A percentile compares a stretch with the other conserved stretches of the same genome.
Evolutionary conservation across 371 early-diverging fungal species (phyloP).

Genomic region (Rhizopus delemar): DNA sequence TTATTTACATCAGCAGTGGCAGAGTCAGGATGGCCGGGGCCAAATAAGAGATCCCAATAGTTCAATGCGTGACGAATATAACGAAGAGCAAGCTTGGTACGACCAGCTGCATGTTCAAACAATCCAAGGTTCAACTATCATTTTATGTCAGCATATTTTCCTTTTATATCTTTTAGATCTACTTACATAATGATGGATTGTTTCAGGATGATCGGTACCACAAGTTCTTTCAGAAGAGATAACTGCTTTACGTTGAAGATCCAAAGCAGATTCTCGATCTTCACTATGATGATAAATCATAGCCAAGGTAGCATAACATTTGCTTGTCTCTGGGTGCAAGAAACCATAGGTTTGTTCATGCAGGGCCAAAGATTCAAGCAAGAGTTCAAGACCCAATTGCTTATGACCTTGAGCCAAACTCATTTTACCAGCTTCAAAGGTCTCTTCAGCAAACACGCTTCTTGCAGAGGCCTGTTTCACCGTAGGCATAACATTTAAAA

Average conservation of each 20-base stretch:
- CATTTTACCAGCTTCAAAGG: slow-evolving; percentile 85
- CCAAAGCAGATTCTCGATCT: slow-evolving; percentile 75
- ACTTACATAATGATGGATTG: slow-evolving; percentile 84
- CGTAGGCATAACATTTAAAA: slow-evolving; percentile 79
- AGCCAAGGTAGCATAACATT: slow-evolving; percentile 85
- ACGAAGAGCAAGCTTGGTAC: slow-evolving; percentile 74
- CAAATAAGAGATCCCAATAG: slow-evolving; percentile 81
- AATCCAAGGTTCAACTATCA: slow-evolving; percentile 77
- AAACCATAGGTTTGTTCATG: slow-evolving; percentile 93
- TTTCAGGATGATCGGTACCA: slow-evolving; percentile 88
- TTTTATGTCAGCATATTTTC: neutral
- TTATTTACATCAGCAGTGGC: slow-evolving; percentile 76
- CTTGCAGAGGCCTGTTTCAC: slow-evolving; percentile 75
- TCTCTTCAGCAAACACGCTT: slow-evolving; percentile 84
- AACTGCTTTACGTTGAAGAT: slow-evolving; percentile 85
- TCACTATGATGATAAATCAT: slow-evolving; percentile 80
- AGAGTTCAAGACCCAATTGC: slow-evolving; percentile 77
- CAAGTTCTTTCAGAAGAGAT: slow-evolving; percentile 81
- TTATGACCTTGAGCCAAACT: slow-evolving; percentile 80
- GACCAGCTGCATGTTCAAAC: slow-evolving; percentile 83
- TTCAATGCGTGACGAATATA: slow-evolving; percentile 81
- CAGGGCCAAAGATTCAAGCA: slow-evolving; percentile 80
- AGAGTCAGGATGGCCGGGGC: slow-evolving; percentile 79
- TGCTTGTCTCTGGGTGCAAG: slow-evolving; percentile 85
- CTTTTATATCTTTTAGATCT: neutral